These are phyloP conservation scores for Podospora bellae-mahoneyi DNA, from an alignment of 495 filamentous ascomycete genomes.

Conservation along the genomic window DNA sequence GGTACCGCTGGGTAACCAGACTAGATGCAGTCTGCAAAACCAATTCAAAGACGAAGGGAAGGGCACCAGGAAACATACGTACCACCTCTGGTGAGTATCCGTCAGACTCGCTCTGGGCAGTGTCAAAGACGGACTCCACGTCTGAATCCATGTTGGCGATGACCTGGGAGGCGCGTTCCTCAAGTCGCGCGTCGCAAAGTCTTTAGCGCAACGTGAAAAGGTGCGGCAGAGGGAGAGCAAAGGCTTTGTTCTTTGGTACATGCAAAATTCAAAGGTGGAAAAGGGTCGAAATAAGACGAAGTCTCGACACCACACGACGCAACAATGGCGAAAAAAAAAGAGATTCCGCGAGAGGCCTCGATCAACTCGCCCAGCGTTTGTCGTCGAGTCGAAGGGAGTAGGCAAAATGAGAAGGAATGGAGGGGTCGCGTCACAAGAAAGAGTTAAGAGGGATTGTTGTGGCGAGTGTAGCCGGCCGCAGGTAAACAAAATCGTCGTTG, in stretches of 20 bases:
- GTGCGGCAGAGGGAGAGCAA: constrained; percentile 13
- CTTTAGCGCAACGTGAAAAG: constrained; percentile 1
- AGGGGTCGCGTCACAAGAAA: constrained; percentile 12
- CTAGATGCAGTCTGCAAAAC: not conserved
- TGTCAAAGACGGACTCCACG: constrained; percentile 55
- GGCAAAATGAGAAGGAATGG: constrained; percentile 5
- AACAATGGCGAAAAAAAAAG: constrained; percentile 16
- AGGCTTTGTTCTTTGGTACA: constrained; percentile 8
- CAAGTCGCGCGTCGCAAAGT: constrained; percentile 9
- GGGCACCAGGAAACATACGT: constrained; percentile 30
- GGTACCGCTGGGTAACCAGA: not conserved
- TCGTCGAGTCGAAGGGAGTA: constrained; percentile 7
- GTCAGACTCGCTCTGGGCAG: constrained; percentile 51
- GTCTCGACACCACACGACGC: constrained; percentile 1
- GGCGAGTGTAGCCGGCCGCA: not conserved
- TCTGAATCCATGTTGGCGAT: constrained; percentile 47
- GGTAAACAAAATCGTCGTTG: constrained; percentile 8
- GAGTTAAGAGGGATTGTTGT: constrained; percentile 2
- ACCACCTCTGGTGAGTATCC: constrained; percentile 45
- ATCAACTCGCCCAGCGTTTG: constrained; percentile 10
- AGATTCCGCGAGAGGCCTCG: not conserved
- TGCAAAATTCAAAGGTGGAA: not conserved
- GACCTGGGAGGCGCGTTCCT: constrained; percentile 20
- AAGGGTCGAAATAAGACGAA: constrained; percentile 1
- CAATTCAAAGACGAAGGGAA: constrained; percentile 13